Evolutionary conservation across 1,284 basidiomycete species (phyloP).

Genomic region (Naganishia sp.): DNA sequence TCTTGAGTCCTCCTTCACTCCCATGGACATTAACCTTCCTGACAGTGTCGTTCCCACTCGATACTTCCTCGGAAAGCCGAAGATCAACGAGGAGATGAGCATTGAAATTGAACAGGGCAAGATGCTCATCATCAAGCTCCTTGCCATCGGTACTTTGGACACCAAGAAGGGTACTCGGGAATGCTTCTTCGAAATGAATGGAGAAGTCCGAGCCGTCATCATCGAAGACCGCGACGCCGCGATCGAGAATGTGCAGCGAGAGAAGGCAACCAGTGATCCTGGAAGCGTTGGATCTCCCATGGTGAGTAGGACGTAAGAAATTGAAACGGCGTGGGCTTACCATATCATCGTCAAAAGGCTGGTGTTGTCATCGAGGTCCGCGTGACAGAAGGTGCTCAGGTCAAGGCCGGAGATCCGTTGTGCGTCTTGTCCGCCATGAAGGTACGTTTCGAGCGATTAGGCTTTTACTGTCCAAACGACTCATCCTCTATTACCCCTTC

Average conservation of each 20-base stretch:
- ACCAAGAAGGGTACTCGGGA: slow-evolving; percentile 88
- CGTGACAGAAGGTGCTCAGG: slow-evolving; percentile 93
- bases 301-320: slow-evolving; percentile 48
- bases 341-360: slow-evolving; percentile 57
- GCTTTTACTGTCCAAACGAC: neutral
- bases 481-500: neutral
- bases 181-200: slow-evolving; percentile 97
- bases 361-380: slow-evolving; percentile 98
- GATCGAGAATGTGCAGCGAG: slow-evolving; percentile 87
- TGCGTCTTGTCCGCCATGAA: slow-evolving; percentile 85
- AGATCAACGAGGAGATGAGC: slow-evolving; percentile 91
- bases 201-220: slow-evolving; percentile 89
- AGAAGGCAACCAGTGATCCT: slow-evolving; percentile 89
- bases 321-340: neutral
- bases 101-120: slow-evolving; percentile 97
- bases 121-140: slow-evolving; percentile 91
- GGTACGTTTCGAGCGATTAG: slow-evolving; percentile 54
- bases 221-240: slow-evolving; percentile 96
- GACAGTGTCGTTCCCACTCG: slow-evolving; percentile 86
- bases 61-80: slow-evolving; percentile 92
- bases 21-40: slow-evolving; percentile 13
- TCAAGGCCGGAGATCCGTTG: slow-evolving; percentile 87
- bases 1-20: neutral
- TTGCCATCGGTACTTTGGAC: slow-evolving; percentile 92
- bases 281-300: slow-evolving; percentile 94